Base-by-base conservation (phyloP, 768 basidiomycete genomes). In the Calocera cornea region DNA sequence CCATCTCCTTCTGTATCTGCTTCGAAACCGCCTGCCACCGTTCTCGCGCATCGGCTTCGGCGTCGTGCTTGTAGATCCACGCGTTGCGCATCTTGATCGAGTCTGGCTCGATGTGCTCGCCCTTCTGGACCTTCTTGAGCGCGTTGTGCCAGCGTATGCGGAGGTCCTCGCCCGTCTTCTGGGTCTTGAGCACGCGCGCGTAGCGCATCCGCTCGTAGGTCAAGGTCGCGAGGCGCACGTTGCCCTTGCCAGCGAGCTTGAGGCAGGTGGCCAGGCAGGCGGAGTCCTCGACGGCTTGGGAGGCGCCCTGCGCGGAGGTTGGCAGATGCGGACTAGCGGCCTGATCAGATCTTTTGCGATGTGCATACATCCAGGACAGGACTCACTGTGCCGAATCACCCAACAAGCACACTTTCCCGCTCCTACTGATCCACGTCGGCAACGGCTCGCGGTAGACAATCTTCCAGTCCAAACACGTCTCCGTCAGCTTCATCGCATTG, bases 381-480 rank as follows among this genome's bases (percentile, higher is more conserved):
- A 47, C 44, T 47, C 44, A 47, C 44, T 47, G 44, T 19, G 44
- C 44, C 5, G 44, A 17, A 47, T 47, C 44, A 17, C 44, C 44
- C 44, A 47, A 19, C 44, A 47, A 47, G 24, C 44, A 47, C 31
- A 68, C 49, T 27, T 68, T 68, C 64, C 68, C 67, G n/a, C 64
- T 64, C 65, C 41, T 49, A 34, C 64, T 50, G 17, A 68, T 41
- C 68, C 68, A 68, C 22, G 68, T 68, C n/a, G 68, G 68, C 1
- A 68, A 40, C n/a, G 68, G 68, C 5, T 68, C 65, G 38, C 68
- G 68, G 50, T 68, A 68, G 31, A 69, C 65, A 22, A 69, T 69
- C 49, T 65, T 65, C 68, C 68, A 69, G 65, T 69, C 68, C 29
- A 69, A 34, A 33, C 68, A 69, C 27, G 38, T 31, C 8, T 65